These are phyloP conservation scores for Suillus paluster DNA, from an alignment of 768 basidiomycete genomes.

Conservation along the genomic window DNA sequence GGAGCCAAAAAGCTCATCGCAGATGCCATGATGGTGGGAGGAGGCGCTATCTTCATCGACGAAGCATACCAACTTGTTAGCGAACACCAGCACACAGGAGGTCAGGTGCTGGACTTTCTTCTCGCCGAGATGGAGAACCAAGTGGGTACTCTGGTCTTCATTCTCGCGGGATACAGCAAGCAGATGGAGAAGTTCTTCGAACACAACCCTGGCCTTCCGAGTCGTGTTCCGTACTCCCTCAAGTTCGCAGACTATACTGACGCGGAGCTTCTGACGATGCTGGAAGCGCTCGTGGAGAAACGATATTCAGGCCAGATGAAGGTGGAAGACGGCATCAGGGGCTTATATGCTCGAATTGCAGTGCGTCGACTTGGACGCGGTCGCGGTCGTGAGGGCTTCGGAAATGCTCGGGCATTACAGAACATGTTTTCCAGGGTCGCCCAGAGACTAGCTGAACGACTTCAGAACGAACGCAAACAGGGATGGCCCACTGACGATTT, in stretches of 20 bases:
- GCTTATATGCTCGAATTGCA: conserved; percentile 58
- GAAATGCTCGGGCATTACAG: conserved; percentile 66
- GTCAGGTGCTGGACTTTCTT: conserved; percentile 67
- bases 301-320: conserved; percentile 53
- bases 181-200: conserved; percentile 81
- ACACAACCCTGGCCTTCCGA: conserved; percentile 69
- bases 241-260: conserved; percentile 66
- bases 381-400: conserved; percentile 62
- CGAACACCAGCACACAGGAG: conserved; percentile 50
- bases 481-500: conserved; percentile 53
- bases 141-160: conserved; percentile 65
- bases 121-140: conserved; percentile 78
- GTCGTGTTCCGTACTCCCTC: conserved; percentile 65
- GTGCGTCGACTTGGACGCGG: conserved; percentile 63
- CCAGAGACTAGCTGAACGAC: conserved; percentile 57
- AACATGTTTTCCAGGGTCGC: conserved; percentile 51
- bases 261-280: conserved; percentile 56
- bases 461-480: conserved; percentile 44
- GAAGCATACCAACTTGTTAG: conserved; percentile 71
- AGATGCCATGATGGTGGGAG: conserved; percentile 51
- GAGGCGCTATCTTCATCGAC: conserved; percentile 70
- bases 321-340: conserved; percentile 56
- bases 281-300: conserved; percentile 50
- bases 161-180: conserved; percentile 70
- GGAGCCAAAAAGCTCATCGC: conserved; percentile 56